Evolutionary conservation across 495 filamentous ascomycete genomes (phyloP), one percentile per base, ranked within the genome.

Genomic region (Penicillium chermesinum): DNA sequence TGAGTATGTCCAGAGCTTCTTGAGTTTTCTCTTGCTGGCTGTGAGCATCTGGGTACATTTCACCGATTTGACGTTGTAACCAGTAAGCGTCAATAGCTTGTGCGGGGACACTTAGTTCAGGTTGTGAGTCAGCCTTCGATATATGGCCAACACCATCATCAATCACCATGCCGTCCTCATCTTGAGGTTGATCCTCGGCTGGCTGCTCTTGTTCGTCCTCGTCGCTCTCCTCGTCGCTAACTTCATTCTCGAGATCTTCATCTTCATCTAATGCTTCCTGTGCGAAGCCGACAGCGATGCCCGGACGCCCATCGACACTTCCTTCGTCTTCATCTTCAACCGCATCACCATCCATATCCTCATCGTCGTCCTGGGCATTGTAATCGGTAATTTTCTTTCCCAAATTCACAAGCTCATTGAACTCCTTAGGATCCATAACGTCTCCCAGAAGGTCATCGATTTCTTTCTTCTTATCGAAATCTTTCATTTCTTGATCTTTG

Each of bases 331-430:
- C 85, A 5, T 76, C 82, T 44, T 79, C 77, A 9, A 77, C 83
- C 38, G 83, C 73, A 7, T 65, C 79, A 19, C 73, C 79, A 20
- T 78, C 86, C 82, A 91, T 87, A 30, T 89, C 82, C 48, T 96
- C 93, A 57, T 96, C 91, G 19, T 98, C 93, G 57, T 96, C 91
- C 60, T 96, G 90, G 22, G 88, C 89, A 66, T 96, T 88, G 72
- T 96, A 99, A 66, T 99, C 93, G 21, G 94, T 97, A 55, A 99
- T 95, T 68, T 99, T 99, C 75, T 97, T 99, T 25, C 91, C 89
- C 5, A 99, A 75, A 63, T 95, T 99, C 41, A 97, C 85, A 39
- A 97, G 71, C 68, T 97, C 93, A 58, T 96, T 97, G 68, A 96
- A 99, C 59, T 95, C 85, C 63, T 97, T 96, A 0, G 88, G 81